These are phyloP conservation scores for Schizophyllum commune DNA, from an alignment of 1,284 basidiomycete genomes.

Conservation along the genomic window DNA sequence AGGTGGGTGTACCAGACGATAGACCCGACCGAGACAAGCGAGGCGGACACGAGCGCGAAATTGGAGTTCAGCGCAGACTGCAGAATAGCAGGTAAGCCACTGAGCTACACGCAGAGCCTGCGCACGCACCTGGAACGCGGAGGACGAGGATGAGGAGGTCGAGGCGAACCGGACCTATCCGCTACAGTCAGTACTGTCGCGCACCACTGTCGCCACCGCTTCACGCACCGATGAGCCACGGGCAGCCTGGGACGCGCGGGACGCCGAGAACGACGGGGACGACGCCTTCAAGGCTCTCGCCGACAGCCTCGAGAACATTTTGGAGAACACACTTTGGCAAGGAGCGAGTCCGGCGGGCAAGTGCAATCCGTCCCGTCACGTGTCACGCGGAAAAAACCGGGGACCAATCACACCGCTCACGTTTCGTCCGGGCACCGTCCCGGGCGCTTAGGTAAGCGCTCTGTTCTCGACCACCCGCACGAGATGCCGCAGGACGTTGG, in stretches of 20 bases:
- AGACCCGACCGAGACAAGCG: slow-evolving; percentile 78
- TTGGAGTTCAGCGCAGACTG: slow-evolving; percentile 57
- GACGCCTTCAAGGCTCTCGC: slow-evolving; percentile 52
- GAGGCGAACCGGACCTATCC: slow-evolving; percentile 65
- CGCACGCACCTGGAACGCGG: slow-evolving; percentile 50
- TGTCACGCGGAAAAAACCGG: slow-evolving; percentile 32
- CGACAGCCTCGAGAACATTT: slow-evolving; percentile 75
- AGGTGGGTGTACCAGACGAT: slow-evolving; percentile 95
- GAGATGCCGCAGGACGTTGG: not conserved
- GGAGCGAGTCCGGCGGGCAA: slow-evolving; percentile 22
- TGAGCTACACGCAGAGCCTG: slow-evolving; percentile 1
- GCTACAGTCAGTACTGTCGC: slow-evolving; percentile 1
- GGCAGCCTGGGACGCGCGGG: slow-evolving; percentile 40
- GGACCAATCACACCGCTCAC: slow-evolving; percentile 23
- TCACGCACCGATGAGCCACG: slow-evolving; percentile 4
- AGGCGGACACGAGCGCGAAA: slow-evolving; percentile 71
- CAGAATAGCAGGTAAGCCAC: not conserved
- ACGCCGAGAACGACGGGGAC: slow-evolving; percentile 26
- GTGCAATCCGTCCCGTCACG: slow-evolving; percentile 29
- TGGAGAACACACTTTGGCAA: slow-evolving; percentile 31
- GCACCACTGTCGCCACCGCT: no score
- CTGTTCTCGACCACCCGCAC: not conserved
- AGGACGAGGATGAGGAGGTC: slow-evolving; percentile 44
- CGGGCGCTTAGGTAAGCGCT: not conserved
- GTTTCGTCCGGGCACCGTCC: slow-evolving; percentile 21